These are phyloP conservation scores for Trypanosoma lewisi DNA, from an alignment of 208 protist genomes.

Conservation along the genomic window DNA sequence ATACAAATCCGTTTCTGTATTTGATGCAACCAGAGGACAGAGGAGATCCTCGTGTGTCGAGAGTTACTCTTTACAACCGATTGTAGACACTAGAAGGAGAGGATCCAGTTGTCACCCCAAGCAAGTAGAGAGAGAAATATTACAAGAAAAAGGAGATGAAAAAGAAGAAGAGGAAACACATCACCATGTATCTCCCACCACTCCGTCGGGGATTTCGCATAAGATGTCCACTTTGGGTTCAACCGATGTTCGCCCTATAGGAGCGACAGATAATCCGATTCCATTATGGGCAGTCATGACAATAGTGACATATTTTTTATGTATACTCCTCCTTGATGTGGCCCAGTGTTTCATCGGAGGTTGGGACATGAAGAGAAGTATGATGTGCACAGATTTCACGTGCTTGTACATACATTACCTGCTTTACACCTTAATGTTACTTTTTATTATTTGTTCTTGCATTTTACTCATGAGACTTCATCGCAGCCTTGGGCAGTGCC, in stretches of 20 bases:
- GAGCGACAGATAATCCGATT: constrained; percentile 11
- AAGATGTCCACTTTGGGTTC: neutral
- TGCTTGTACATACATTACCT: constrained; percentile 32
- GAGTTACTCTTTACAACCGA: too few relatives aligned
- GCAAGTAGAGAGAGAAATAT: neutral
- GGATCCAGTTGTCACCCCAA: too few relatives aligned
- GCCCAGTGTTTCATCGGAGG: constrained; percentile 30
- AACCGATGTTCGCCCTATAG: constrained; percentile 9
- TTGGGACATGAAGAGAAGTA: constrained; percentile 32
- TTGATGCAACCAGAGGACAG: neutral
- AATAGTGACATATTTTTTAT: constrained; percentile 15
- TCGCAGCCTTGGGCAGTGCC: constrained; percentile 45
- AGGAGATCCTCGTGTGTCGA: too few relatives aligned
- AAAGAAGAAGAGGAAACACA: neutral
- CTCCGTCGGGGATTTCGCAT: constrained; percentile 8
- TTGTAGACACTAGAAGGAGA: too few relatives aligned
- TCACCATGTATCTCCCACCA: too few relatives aligned
- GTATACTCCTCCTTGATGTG: constrained; percentile 36
- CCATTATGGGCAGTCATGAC: constrained; percentile 35
- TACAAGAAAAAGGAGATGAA: neutral
- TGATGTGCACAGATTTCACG: constrained; percentile 23
- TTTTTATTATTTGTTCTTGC: constrained; percentile 46
- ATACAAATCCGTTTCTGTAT: neutral
- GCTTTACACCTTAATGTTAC: constrained; percentile 44
- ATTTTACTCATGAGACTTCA: constrained; percentile 54